These are phyloP conservation scores for Annulohypoxylon maeteangense DNA, from an alignment of 495 filamentous ascomycete species.

Conservation along the genomic window DNA sequence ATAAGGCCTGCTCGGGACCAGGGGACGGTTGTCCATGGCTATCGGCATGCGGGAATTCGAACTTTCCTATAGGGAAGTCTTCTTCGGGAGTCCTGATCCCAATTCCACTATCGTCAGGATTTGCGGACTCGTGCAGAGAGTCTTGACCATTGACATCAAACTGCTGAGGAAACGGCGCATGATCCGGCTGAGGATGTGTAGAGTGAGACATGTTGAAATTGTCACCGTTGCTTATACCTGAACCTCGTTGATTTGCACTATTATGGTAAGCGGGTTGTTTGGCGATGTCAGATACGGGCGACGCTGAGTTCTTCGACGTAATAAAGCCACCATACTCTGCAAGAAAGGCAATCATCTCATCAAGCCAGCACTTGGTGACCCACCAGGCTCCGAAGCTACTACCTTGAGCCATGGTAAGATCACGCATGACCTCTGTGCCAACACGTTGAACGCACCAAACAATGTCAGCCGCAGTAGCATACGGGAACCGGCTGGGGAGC, in stretches of 20 bases:
- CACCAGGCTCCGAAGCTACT: constrained; percentile 95
- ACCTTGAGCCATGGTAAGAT: constrained; percentile 83
- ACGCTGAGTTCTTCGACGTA: constrained; percentile 57
- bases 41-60: constrained; percentile 49
- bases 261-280: constrained; percentile 45
- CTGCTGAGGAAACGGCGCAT: constrained; percentile 55
- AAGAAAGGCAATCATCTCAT: constrained; percentile 93
- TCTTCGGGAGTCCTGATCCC: constrained; percentile 71
- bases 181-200: constrained; percentile 54
- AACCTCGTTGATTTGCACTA: constrained; percentile 49
- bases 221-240: constrained; percentile 57
- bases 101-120: constrained; percentile 77
- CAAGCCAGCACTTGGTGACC: constrained; percentile 97
- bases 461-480: constrained; percentile 71
- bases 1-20: constrained; percentile 6
- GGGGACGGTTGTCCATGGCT: constrained; percentile 23
- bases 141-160: constrained; percentile 45
- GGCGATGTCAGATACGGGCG: constrained; percentile 27
- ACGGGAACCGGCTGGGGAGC: constrained; percentile 78
- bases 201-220: constrained; percentile 52
- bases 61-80: constrained; percentile 65
- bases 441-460: constrained; percentile 75
- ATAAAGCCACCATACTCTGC: constrained; percentile 94
- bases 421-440: constrained; percentile 75
- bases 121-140: constrained; percentile 38